phyloP scores from a whole-genome alignment of 2,329 filamentous ascomycete genomes.

The Orbilia blumenaviensis region DNA sequence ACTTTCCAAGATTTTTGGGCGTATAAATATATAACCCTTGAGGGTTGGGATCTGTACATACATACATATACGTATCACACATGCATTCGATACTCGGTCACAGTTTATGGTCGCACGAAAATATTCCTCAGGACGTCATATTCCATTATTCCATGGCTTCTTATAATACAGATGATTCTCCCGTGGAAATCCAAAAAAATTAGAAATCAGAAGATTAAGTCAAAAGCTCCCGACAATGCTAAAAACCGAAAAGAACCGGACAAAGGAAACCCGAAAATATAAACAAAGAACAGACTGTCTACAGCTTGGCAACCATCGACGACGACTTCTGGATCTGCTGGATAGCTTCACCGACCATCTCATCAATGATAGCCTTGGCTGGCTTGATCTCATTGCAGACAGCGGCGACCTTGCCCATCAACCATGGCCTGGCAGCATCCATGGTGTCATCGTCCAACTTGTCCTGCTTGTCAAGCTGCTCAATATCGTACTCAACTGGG shows the following conservation, averaged over 20 bases:
- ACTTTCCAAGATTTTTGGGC: background rate
- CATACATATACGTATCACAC: background rate
- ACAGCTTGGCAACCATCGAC: conserved; percentile 52
- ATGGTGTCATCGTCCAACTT: conserved; percentile 83
- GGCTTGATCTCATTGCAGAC: conserved; percentile 92
- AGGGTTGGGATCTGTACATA: conserved; percentile 4
- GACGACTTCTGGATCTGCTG: conserved; percentile 65
- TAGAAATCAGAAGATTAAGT: conserved; percentile 10
- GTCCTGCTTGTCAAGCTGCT: conserved; percentile 71
- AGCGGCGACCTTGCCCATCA: conserved; percentile 97
- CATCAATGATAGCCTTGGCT: conserved; percentile 91
- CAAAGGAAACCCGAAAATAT: conserved; percentile 15
- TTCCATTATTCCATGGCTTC: conserved; percentile 36
- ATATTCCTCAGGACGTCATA: conserved; percentile 31
- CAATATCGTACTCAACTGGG: conserved; percentile 92
- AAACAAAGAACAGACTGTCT: conserved; percentile 5
- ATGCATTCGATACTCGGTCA: background rate
- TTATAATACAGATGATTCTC: conserved; percentile 52
- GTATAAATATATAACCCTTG: background rate
- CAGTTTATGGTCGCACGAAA: background rate
- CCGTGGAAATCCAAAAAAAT: conserved; percentile 13
- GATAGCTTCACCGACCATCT: conserved; percentile 86
- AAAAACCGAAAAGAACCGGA: conserved; percentile 25
- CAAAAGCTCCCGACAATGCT: conserved; percentile 52
- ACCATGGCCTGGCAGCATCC: conserved; percentile 87